Base-by-base conservation (phyloP, 139 green algal species). In the Penium margaritaceum region DNA sequence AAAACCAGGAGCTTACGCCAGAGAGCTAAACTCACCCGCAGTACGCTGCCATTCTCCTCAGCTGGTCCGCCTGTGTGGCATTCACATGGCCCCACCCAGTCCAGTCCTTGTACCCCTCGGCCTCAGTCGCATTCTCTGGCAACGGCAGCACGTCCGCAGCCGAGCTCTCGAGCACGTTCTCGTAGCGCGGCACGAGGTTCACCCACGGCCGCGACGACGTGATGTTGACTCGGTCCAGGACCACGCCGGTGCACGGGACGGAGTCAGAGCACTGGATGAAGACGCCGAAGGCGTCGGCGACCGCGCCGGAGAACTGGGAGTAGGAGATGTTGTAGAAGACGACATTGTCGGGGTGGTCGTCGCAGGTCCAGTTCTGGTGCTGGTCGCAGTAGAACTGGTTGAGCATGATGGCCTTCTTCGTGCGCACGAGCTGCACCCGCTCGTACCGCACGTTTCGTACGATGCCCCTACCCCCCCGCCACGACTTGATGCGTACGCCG, bases 331-430 rank as follows among this genome's bases (percentile, higher is more conserved):
- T 60, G n/a, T 60, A 24, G 5, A 60, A 21, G 12, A 24, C 51
- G 12, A 60, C 51, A 21, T 60, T 60, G 51, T 60, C 30, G 14
- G 14, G 24, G 30, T 29, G 17, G 51, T 24, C 51, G 30, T 24
- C 51, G 30, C 51, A 60, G 1, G 51, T 60, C 51, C 51, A 60
- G 19, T 60, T 60, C 3, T 60, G 51, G 51, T 60, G 51, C 51
- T 21, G 29, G 51, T 60, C 51, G 30, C 51, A 60, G 17, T 60
- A 60, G 21, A 60, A 60, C 51, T n/a, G 51, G 30, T 60, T 60
- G 4, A 60, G 51, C 51, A 60, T 60, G 51, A 60, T 60, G 51
- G 51, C 51, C n/a, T 60, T 60, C 24, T 24, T 60, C 24, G 51
- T 60, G 51, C 30, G 29, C 51, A 19, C 30, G 24, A 60, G 29